These are phyloP conservation scores for Ailanthus altissimus DNA, from an alignment of 345 rosid species.

Conservation along the genomic window DNA sequence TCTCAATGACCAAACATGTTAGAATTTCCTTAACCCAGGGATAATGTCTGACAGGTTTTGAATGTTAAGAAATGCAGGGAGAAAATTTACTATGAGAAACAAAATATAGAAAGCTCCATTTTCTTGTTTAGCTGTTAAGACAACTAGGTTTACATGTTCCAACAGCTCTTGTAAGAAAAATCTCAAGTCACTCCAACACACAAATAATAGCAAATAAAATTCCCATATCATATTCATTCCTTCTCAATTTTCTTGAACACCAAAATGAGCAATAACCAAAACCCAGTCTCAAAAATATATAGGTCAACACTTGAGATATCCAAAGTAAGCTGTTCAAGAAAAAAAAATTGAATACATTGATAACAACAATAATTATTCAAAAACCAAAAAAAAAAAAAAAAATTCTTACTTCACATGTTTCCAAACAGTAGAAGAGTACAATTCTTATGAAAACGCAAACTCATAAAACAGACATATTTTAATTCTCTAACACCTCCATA, in stretches of 20 bases:
- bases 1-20: background rate
- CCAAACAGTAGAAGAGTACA: too few relatives aligned
- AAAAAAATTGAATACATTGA: too few relatives aligned
- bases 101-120: background rate
- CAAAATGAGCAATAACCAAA: background rate
- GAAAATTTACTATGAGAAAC: too few relatives aligned
- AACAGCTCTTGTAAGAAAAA: background rate
- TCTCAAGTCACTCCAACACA: background rate
- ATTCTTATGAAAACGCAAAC: too few relatives aligned
- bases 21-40: background rate
- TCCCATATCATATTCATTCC: background rate
- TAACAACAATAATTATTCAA: background rate
- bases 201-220: background rate
- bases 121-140: background rate
- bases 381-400: too few relatives aligned
- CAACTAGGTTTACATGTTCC: background rate
- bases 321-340: background rate
- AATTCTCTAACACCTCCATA: too few relatives aligned
- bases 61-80: background rate
- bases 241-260: background rate
- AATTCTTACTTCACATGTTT: background rate
- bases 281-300: background rate
- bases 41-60: background rate
- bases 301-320: background rate
- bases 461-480: too few relatives aligned